Percentiles rank a stretch among this genome's conserved stretches.
These are phyloP conservation scores for Trametes polyzona DNA, from an alignment of 1,284 basidiomycete genomes.

Conservation along the genomic window DNA sequence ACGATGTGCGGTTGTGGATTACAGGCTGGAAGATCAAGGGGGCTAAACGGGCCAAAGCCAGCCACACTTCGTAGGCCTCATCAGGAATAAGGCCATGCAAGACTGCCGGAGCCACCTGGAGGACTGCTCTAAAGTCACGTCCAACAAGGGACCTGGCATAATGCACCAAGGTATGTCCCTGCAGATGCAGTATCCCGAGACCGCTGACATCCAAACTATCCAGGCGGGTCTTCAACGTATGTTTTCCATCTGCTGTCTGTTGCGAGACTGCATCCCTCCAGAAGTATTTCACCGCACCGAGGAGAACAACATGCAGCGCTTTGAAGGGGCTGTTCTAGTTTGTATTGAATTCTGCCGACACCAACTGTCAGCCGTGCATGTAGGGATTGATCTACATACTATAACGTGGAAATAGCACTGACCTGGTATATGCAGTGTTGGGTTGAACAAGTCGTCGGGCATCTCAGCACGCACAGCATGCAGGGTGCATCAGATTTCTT, in stretches of 20 bases:
- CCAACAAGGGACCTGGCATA: constrained; percentile 35
- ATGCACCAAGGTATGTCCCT: constrained; percentile 30
- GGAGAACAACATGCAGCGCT: too few species aligned
- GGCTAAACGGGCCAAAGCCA: constrained; percentile 23
- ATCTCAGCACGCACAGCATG: not conserved
- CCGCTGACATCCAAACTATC: constrained; percentile 24
- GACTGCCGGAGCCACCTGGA: constrained; percentile 32
- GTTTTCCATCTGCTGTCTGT: constrained; percentile 11
- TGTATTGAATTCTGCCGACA: too few species aligned
- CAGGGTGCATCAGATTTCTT: too few species aligned
- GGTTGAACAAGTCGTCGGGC: too few species aligned
- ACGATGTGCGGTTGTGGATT: constrained; percentile 23
- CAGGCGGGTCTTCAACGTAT: constrained; percentile 25
- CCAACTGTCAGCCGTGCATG: too few species aligned
- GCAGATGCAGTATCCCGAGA: constrained; percentile 22
- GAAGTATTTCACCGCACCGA: constrained; percentile 40
- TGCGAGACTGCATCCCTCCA: constrained; percentile 36
- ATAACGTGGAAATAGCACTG: too few species aligned
- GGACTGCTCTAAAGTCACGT: constrained; percentile 30
- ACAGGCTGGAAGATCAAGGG: constrained; percentile 31
- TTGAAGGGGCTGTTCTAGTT: too few species aligned
- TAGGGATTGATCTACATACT: too few species aligned
- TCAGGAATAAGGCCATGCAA: constrained; percentile 28
- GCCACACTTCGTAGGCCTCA: constrained; percentile 26
- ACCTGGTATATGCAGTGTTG: too few species aligned